These are phyloP conservation scores for Apiospora malaysiana DNA, from an alignment of 2,329 filamentous ascomycete genomes.

Conservation along the genomic window DNA sequence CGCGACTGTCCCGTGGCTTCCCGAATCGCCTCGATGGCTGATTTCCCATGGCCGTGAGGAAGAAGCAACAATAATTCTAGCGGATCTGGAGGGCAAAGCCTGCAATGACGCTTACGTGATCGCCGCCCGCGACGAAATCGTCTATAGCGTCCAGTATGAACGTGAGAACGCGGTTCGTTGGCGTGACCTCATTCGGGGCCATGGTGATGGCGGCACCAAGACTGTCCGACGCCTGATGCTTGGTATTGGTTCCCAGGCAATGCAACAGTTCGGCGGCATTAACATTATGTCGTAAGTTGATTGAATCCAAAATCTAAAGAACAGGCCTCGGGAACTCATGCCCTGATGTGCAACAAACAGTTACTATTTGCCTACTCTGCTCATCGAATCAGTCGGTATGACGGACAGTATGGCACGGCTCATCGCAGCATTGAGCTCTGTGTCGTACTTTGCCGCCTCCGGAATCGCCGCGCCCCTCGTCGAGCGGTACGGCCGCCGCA, in stretches of 20 bases:
- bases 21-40: slow-evolving; percentile 37
- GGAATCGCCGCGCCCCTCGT: slow-evolving; percentile 37
- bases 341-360: slow-evolving; percentile 35
- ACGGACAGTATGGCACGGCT: slow-evolving; percentile 55
- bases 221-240: neutral
- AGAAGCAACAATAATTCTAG: slow-evolving; percentile 32
- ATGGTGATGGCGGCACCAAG: neutral
- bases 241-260: neutral
- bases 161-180: neutral
- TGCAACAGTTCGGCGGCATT: neutral
- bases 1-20: slow-evolving; percentile 35
- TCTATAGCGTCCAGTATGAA: neutral
- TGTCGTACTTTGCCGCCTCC: slow-evolving; percentile 35
- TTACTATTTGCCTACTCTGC: slow-evolving; percentile 50
- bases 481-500: slow-evolving; percentile 37
- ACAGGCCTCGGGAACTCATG: neutral
- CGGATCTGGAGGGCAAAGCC: neutral
- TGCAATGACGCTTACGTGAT: neutral
- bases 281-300: neutral
- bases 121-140: neutral
- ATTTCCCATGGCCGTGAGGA: slow-evolving; percentile 35
- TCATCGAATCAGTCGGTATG: slow-evolving; percentile 58
- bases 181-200: neutral
- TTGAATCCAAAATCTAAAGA: neutral
- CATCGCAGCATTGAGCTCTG: slow-evolving; percentile 49